phyloP scores from a whole-genome alignment of 768 basidiomycete genomes.

The Lactifluus subvellereus region DNA sequence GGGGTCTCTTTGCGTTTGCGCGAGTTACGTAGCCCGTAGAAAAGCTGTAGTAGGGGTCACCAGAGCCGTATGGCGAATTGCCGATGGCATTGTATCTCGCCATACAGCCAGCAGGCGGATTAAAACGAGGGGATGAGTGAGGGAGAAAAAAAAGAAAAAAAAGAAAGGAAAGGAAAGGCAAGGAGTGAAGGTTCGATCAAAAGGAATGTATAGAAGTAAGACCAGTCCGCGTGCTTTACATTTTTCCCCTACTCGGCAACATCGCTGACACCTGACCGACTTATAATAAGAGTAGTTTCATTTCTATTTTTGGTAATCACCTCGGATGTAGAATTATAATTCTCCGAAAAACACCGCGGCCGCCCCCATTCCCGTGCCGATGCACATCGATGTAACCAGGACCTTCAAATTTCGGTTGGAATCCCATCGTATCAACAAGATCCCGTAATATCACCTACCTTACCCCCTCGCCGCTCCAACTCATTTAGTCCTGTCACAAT shows the following conservation, averaged over 20 bases:
- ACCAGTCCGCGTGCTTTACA: background rate
- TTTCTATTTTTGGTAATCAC: background rate
- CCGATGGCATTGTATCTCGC: slow-evolving; percentile 37
- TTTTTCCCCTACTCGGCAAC: background rate
- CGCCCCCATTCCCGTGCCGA: slow-evolving; percentile 90
- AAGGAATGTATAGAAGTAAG: too few relatives aligned
- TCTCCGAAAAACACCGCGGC: slow-evolving; percentile 68
- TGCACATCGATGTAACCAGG: slow-evolving; percentile 86
- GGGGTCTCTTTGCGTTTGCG: slow-evolving; percentile 42
- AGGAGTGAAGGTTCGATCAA: background rate
- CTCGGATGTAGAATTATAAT: background rate
- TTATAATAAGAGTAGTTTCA: background rate
- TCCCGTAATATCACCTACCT: slow-evolving; percentile 39
- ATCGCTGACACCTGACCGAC: background rate
- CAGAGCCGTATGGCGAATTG: slow-evolving; percentile 47
- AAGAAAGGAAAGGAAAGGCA: slow-evolving; percentile 23
- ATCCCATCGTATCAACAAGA: background rate
- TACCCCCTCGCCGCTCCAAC: slow-evolving; percentile 60
- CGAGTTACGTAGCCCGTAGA: slow-evolving; percentile 68
- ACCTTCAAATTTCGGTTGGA: slow-evolving; percentile 38
- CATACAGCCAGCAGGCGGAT: slow-evolving; percentile 32
- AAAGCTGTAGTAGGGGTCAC: slow-evolving; percentile 62
- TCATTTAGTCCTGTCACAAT: slow-evolving; percentile 79
- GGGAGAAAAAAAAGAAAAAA: background rate
- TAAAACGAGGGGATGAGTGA: background rate